Base-by-base conservation (phyloP, 441 rosid species). In the Bocquillonia castaneifolia region DNA sequence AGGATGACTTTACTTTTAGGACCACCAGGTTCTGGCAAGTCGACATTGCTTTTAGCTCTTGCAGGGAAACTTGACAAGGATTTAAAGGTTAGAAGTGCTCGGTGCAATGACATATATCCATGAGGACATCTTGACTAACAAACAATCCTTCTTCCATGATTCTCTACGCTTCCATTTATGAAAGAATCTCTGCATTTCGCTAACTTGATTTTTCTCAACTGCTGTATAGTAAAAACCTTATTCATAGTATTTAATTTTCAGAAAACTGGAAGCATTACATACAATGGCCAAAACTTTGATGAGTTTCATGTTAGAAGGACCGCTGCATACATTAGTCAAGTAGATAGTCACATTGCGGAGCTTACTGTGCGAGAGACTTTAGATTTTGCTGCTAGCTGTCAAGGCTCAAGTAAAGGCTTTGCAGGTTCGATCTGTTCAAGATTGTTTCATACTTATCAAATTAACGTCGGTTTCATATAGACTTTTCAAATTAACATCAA, bases 1-100 rank as follows among this genome's bases (percentile, higher is more conserved):
- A 93, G 97, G 88, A 91, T 93, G 98, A 89, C 98, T 13, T 74
- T 93, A 77, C 85, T 93, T 20, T 78, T 91, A 66, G 99, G 97
- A 75, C 97, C 99, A 61, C 99, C 99, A 0, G 96, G 96, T 45
- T 88, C 97, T 0, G 99, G 97, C 13, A 91, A 91, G 80, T 89
- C 97, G n/a, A 78, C 92, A 32, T 80, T 91, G 74, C 92, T 93
- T 44, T 75, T 76, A 70, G 93, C 96, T 75, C 92, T 93, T 13
- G 83, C 97, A 0, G 99, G 99, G 57, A 93, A 93, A 76, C 92
- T 91, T 73, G 88, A 76, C 64, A 34, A 75, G 66, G 70, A 63
- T 51, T 61, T 93, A 57, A 76, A 86, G 89, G 98, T 89, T 63
- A 47, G 84, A 72, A 50, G 23, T 22, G 18, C 59, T 52, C 36